phyloP scores from a whole-genome alignment of 352 stramenopile species.

The Saprolegnia parasitica region DNA sequence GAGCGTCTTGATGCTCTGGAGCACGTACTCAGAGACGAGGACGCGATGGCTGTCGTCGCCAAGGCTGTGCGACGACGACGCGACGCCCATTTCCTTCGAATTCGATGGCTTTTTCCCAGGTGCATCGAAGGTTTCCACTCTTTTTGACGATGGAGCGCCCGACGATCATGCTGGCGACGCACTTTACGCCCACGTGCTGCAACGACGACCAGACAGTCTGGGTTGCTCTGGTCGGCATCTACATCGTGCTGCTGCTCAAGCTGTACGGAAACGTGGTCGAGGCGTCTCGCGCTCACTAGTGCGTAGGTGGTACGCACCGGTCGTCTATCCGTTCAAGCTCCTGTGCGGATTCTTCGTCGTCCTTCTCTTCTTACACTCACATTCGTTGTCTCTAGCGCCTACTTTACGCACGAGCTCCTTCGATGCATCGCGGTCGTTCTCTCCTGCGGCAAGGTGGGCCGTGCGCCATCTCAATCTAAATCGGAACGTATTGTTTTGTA shows the following conservation, averaged over 20 bases:
- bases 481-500: neutral
- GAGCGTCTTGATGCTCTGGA: constrained; percentile 41
- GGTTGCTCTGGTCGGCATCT: neutral
- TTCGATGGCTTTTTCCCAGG: neutral
- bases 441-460: constrained; percentile 7
- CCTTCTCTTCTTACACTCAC: neutral
- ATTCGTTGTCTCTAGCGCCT: neutral
- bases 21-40: constrained; percentile 55
- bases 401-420: constrained; percentile 23
- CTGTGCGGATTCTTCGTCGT: neutral
- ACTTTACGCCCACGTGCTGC: neutral
- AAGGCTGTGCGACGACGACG: constrained; percentile 31
- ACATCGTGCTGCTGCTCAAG: neutral
- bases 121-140: neutral
- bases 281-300: neutral
- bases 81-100: constrained; percentile 32
- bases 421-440: neutral
- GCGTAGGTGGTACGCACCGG: constrained; percentile 1
- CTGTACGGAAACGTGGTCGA: neutral
- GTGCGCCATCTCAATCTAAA: neutral
- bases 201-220: constrained; percentile 6
- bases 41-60: constrained; percentile 32
- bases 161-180: neutral
- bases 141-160: neutral
- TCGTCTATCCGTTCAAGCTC: constrained; percentile 10